Percentiles rank a stretch among this genome's conserved stretches.
These are phyloP conservation scores for Populus simonii DNA, from an alignment of 345 rosid species.

Conservation along the genomic window DNA sequence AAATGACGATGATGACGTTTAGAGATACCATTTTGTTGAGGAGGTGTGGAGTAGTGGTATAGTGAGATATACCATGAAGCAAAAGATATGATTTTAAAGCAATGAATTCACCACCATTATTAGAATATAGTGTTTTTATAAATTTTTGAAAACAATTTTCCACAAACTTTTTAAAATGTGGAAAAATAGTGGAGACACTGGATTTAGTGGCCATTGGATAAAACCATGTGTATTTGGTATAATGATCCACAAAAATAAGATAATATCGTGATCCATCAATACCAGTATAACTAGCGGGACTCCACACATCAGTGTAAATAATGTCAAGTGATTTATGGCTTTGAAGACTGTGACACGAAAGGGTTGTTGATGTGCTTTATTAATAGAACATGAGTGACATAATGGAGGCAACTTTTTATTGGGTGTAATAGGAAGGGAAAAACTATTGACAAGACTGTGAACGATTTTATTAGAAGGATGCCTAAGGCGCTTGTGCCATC, in stretches of 20 bases:
- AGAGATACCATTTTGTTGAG: fast-evolving
- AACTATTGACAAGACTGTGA: too few species aligned
- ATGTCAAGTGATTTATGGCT: neutral
- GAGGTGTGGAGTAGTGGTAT: too few species aligned
- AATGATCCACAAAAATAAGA: neutral
- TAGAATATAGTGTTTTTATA: neutral
- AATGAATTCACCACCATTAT: too few species aligned
- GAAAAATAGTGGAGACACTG: too few species aligned
- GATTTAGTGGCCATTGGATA: neutral
- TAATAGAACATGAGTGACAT: too few species aligned
- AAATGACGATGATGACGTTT: too few species aligned
- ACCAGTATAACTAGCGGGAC: neutral
- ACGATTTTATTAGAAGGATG: neutral
- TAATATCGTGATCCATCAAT: neutral
- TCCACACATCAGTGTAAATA: neutral
- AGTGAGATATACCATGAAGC: too few species aligned
- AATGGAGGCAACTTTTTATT: too few species aligned
- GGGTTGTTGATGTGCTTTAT: neutral
- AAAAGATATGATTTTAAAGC: too few species aligned
- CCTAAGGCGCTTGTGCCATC: neutral
- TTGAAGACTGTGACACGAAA: neutral
- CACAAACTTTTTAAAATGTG: neutral
- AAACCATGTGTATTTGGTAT: neutral
- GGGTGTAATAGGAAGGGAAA: neutral
- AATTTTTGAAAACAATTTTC: too few species aligned